Evolutionary conservation across 2,329 filamentous ascomycete species (phyloP).

Genomic region (Aspergillus amoenus): DNA sequence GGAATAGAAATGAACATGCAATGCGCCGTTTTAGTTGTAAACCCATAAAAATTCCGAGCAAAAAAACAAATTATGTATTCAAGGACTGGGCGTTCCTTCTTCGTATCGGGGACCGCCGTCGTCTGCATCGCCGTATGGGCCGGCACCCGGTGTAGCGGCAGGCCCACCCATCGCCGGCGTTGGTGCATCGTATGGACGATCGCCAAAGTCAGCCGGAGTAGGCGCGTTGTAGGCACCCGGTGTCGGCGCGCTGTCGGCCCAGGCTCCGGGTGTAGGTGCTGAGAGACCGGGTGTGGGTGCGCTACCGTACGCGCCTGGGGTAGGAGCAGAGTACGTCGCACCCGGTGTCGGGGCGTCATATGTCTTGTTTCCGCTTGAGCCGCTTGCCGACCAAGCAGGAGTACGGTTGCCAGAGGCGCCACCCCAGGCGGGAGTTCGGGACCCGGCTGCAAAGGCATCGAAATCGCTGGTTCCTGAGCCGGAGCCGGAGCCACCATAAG

Average conservation of each 20-base stretch:
- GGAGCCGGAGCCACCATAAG: constrained; percentile 54
- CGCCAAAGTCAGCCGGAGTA: constrained; percentile 38
- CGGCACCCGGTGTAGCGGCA: constrained; percentile 40
- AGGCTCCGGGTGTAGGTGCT: constrained; percentile 52
- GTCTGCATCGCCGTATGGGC: constrained; percentile 33
- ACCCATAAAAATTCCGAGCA: not conserved
- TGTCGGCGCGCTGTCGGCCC: constrained; percentile 46
- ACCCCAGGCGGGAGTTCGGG: constrained; percentile 73
- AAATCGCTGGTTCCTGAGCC: constrained; percentile 66
- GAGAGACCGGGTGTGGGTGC: constrained; percentile 70
- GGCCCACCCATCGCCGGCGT: constrained; percentile 46
- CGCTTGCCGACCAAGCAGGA: constrained; percentile 43
- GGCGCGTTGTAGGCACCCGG: constrained; percentile 48
- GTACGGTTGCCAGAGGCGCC: constrained; percentile 50
- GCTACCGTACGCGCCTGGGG: constrained; percentile 54
- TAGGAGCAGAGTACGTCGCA: constrained; percentile 64
- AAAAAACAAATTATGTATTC: not conserved
- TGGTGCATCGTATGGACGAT: constrained; percentile 47
- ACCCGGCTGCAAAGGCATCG: constrained; percentile 66
- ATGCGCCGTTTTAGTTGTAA: constrained; percentile 5
- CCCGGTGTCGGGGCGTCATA: constrained; percentile 77
- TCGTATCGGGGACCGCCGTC: constrained; percentile 46
- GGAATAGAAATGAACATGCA: not conserved
- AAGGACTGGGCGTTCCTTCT: constrained; percentile 44
- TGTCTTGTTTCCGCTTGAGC: constrained; percentile 31